Percentiles rank a stretch among this genome's conserved stretches.
Conservation (phyloP, 2,329 filamentous ascomycete species). For the Beauveria australis region DNA sequence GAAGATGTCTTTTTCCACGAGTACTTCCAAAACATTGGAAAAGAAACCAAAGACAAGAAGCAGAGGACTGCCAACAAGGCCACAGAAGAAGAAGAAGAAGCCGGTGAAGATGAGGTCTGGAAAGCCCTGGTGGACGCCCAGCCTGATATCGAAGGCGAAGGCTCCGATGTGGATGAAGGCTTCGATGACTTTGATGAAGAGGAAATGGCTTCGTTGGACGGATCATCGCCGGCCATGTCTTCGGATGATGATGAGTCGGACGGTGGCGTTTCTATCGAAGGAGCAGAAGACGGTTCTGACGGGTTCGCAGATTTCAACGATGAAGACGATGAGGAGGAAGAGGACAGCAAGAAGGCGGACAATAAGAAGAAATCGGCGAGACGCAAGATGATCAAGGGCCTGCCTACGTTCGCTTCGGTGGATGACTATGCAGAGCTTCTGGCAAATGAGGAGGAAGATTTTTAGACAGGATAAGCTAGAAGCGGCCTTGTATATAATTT, state of each 20-base stretch:
- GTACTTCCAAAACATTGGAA: slow-evolving; percentile 77
- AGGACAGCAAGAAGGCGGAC: slow-evolving; percentile 20
- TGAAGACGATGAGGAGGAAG: slow-evolving; percentile 57
- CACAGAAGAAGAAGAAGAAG: slow-evolving; percentile 50
- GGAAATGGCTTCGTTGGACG: slow-evolving; percentile 41
- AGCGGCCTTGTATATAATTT: slow-evolving; percentile 5
- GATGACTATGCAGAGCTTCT: slow-evolving; percentile 90
- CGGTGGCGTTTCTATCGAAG: slow-evolving; percentile 37
- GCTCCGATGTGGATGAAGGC: slow-evolving; percentile 45
- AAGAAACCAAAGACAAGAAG: slow-evolving; percentile 46
- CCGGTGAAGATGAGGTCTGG: slow-evolving; percentile 78
- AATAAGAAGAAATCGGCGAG: slow-evolving; percentile 40
- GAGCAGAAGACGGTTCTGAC: slow-evolving; percentile 26
- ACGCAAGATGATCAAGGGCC: slow-evolving; percentile 75
- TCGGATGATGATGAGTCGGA: slow-evolving; percentile 34
- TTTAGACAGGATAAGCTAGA: slow-evolving; percentile 16
- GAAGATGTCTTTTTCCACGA: slow-evolving; percentile 98
- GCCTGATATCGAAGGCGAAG: slow-evolving; percentile 52
- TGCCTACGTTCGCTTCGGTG: slow-evolving; percentile 86
- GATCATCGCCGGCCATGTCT: slow-evolving; percentile 26
- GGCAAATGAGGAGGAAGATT: slow-evolving; percentile 57
- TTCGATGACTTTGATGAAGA: slow-evolving; percentile 42
- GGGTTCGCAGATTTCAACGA: slow-evolving; percentile 34
- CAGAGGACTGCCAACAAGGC: slow-evolving; percentile 49
- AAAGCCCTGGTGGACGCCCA: slow-evolving; percentile 76